Base-by-base conservation (phyloP, 1,284 basidiomycete species). In the Sanghuangporus weigelae region DNA sequence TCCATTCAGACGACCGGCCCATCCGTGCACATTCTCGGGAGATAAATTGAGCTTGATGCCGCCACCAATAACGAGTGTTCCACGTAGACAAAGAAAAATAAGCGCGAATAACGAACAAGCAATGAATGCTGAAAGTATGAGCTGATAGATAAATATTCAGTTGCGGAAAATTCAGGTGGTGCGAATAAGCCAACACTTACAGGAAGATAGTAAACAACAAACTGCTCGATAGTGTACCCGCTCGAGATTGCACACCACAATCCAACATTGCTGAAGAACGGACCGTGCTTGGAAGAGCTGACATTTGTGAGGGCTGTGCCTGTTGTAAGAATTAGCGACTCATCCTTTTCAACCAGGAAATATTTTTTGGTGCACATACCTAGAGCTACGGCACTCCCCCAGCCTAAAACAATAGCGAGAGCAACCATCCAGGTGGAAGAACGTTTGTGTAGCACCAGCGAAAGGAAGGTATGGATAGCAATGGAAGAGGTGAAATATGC, bases 401-500 rank as follows among this genome's bases (percentile, higher is more conserved):
- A 44, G 86, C 88, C 83, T 54, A 82, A 70, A 4, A 79, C 64
- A 12, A 78, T 65, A 19, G 86, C 75, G 31, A 77, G 64, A 8
- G 73, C 67, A 65, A 79, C 82, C 23, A 83, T 72, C 73, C 83
- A 78, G 10, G 72, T 68, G 7, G 83, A 80, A 66, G 84, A 82
- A 38, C 79, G 79, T 65, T 77, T 77, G 60, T 78, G 78, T 59
- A 90, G 75, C 8, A 86, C 84, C 49, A 90, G 76, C 19, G 85
- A 83, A 67, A 78, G 81, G 75, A 90, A 86, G 0, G 85, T 83
- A 71, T 91, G 89, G n/a, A 88, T 69, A 2, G 83, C 84, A 65
- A 89, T 86, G 10, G 80, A 76, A 7, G 82, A 77, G 0, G 83
- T 86, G 71, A 90, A 91, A 74, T 83, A 90, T 10, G 83, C 84